A percentile compares a stretch with the other conserved stretches of the same genome.
These are phyloP conservation scores for Amyloporia xantha DNA, from an alignment of 768 basidiomycete genomes.

Conservation along the genomic window DNA sequence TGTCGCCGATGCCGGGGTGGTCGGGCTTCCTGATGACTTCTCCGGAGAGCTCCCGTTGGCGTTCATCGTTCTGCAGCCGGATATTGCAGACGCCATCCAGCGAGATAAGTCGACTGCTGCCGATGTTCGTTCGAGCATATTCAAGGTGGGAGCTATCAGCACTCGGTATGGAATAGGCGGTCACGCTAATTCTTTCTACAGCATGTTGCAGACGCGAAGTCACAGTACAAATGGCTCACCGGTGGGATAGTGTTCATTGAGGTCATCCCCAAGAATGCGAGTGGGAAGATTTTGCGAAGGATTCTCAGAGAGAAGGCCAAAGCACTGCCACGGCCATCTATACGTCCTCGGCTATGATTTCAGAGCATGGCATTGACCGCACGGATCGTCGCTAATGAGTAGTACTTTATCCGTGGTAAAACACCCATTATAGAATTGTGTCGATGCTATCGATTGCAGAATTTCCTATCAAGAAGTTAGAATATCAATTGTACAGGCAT, in stretches of 20 bases:
- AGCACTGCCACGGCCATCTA: background rate
- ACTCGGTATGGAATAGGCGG: background rate
- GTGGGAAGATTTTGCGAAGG: constrained; percentile 23
- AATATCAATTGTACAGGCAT: background rate
- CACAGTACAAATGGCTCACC: constrained; percentile 27
- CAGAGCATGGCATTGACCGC: background rate
- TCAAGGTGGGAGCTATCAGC: constrained; percentile 27
- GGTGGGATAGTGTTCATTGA: constrained; percentile 31
- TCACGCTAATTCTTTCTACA: constrained; percentile 2
- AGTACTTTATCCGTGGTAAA: background rate
- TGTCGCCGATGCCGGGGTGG: constrained; percentile 32
- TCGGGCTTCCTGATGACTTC: constrained; percentile 62
- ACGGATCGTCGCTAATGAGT: background rate
- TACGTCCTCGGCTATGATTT: background rate
- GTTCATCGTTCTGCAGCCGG: constrained; percentile 47
- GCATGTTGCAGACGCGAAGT: constrained; percentile 21
- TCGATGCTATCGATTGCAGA: background rate
- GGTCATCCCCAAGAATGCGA: constrained; percentile 25
- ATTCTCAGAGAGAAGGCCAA: constrained; percentile 12
- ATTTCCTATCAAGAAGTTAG: background rate
- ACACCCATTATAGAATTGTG: background rate
- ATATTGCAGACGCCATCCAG: constrained; percentile 21
- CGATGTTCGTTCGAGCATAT: constrained; percentile 37
- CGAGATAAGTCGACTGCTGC: constrained; percentile 26
- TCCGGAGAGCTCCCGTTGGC: constrained; percentile 69